Conservation (phyloP, 2,329 filamentous ascomycete species). For the Colletotrichum musicola region DNA sequence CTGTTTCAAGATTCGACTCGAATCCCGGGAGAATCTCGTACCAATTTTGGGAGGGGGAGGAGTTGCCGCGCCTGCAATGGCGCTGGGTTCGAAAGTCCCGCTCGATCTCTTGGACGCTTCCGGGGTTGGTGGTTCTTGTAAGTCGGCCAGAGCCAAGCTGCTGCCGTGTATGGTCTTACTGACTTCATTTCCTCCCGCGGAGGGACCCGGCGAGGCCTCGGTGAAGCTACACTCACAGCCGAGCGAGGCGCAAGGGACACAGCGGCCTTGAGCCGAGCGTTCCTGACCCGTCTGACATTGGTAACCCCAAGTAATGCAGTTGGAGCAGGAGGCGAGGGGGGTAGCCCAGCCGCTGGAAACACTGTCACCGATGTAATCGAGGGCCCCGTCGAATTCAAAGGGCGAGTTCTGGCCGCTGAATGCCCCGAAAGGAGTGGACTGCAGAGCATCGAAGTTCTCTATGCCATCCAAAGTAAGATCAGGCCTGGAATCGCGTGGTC, state of each 20-base stretch:
- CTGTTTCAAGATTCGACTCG: constrained; percentile 38
- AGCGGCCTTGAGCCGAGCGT: constrained; percentile 14
- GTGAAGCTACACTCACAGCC: constrained; percentile 28
- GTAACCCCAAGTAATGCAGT: constrained; percentile 33
- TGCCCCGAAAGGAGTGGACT: constrained; percentile 3
- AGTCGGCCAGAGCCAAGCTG: not conserved
- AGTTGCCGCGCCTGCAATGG: not conserved
- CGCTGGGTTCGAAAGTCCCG: not conserved
- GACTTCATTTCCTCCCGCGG: not conserved
- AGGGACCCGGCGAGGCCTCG: not conserved
- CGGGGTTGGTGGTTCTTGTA: not conserved
- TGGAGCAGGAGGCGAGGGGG: constrained; percentile 16
- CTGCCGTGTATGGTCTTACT: constrained; percentile 4
- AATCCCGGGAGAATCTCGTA: constrained; percentile 42
- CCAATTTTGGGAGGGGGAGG: constrained; percentile 42
- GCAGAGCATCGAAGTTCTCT: not conserved
- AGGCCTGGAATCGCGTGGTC: not conserved
- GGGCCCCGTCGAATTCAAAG: constrained; percentile 12
- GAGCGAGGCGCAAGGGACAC: constrained; percentile 26
- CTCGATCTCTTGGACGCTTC: constrained; percentile 14
- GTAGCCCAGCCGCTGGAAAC: constrained; percentile 17
- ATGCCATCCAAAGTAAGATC: not conserved
- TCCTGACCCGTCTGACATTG: constrained; percentile 23
- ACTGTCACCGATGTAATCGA: constrained; percentile 5
- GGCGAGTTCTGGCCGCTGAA: constrained; percentile 26